Conservation (phyloP, 139 green algal genomes). For the Nannochloris sp. region DNA sequence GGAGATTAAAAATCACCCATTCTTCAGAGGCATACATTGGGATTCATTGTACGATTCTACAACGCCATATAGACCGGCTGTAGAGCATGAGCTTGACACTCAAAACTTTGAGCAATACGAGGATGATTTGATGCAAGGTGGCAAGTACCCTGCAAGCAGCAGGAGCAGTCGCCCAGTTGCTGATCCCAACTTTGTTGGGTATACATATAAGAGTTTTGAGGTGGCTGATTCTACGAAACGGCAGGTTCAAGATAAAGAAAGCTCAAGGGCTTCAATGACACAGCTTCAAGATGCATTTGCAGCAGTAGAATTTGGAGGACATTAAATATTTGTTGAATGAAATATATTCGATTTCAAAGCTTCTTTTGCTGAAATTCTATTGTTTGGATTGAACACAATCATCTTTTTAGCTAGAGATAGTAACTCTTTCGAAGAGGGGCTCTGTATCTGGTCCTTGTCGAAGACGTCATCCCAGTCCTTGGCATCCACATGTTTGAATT, state of each 20-base stretch:
- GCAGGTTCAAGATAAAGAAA: conserved; percentile 20
- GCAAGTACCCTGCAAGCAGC: not conserved
- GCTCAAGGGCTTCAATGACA: conserved; percentile 7
- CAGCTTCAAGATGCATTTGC: conserved; percentile 18
- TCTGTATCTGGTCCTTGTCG: conserved; percentile 8
- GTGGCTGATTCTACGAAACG: conserved; percentile 22
- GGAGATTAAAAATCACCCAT: conserved; percentile 80
- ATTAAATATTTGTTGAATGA: not conserved
- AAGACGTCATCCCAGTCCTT: conserved; percentile 3
- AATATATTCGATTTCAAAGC: not conserved
- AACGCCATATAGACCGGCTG: conserved; percentile 67
- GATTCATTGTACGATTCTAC: conserved; percentile 43
- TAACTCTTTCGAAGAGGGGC: not conserved
- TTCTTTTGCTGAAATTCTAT: too few species aligned
- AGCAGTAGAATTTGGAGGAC: conserved; percentile 7
- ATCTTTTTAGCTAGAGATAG: not conserved
- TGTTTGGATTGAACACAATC: not conserved
- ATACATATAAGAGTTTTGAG: conserved; percentile 96
- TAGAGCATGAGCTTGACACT: conserved; percentile 89
- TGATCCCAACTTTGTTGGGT: conserved; percentile 93
- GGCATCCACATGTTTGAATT: conserved; percentile 4
- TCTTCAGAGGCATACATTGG: conserved; percentile 87
- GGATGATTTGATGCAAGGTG: conserved; percentile 43
- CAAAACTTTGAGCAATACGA: conserved; percentile 98
- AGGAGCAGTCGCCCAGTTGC: conserved; percentile 19